phyloP scores from a whole-genome alignment of 73 alveolate species.

The Symbiodinium natans region DNA sequence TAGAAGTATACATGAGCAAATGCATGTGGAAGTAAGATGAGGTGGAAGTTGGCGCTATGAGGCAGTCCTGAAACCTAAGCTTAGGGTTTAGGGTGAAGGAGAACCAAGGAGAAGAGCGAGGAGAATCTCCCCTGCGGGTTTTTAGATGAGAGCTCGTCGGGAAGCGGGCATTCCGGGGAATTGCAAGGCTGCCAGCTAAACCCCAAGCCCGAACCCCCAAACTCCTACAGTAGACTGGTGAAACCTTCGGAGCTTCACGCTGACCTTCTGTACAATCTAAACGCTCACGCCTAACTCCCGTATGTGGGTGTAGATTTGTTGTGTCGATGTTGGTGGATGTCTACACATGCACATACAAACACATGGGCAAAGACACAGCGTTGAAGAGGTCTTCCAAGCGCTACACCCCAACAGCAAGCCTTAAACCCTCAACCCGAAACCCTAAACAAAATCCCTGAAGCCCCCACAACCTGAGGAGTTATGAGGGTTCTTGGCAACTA shows the following conservation, averaged over 20 bases:
- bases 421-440: background rate
- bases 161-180: background rate
- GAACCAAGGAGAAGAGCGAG: no score
- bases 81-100: background rate
- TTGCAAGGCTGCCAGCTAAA: background rate
- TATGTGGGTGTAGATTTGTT: no score
- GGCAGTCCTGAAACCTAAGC: background rate
- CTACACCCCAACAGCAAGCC: background rate
- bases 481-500: no score
- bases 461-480: no score
- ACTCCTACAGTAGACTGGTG: background rate
- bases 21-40: no score
- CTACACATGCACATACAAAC: background rate
- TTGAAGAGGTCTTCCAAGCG: no score
- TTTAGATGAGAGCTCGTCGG: background rate
- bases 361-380: no score
- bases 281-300: background rate
- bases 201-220: background rate
- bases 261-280: background rate
- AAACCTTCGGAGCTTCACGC: background rate
- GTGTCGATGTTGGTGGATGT: no score
- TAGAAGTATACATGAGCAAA: no score
- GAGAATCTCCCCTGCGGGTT: background rate
- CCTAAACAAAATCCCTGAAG: no score
- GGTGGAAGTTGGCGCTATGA: no score